These are phyloP conservation scores for Penicillium sp. DNA, from an alignment of 2,329 filamentous ascomycete species.

Conservation along the genomic window DNA sequence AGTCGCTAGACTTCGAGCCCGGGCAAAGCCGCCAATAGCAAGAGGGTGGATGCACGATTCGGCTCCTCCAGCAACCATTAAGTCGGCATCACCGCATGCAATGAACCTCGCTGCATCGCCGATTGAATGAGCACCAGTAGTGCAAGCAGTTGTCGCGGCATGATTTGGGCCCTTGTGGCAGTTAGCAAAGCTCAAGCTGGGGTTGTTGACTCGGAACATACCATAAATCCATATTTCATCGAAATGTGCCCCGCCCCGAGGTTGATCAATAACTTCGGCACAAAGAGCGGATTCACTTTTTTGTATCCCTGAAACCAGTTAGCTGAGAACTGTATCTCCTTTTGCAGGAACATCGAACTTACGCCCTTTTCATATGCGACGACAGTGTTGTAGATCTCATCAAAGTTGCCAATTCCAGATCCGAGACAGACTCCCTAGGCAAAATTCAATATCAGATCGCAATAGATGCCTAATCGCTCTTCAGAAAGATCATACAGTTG, in stretches of 20 bases:
- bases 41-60: constrained; percentile 96
- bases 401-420: constrained; percentile 91
- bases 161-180: constrained; percentile 77
- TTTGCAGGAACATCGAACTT: constrained; percentile 31
- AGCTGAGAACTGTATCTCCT: not conserved
- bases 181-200: not conserved
- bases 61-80: constrained; percentile 94
- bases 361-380: constrained; percentile 73
- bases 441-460: constrained; percentile 8
- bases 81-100: constrained; percentile 83
- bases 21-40: constrained; percentile 86
- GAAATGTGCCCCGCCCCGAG: constrained; percentile 92
- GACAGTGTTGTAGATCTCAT: constrained; percentile 84
- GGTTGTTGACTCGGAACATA: constrained; percentile 21
- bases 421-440: constrained; percentile 83
- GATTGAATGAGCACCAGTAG: constrained; percentile 90
- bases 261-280: constrained; percentile 91
- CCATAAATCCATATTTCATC: constrained; percentile 82
- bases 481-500: constrained; percentile 56
- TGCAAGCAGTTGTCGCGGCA: constrained; percentile 90
- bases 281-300: constrained; percentile 90
- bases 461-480: constrained; percentile 7
- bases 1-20: constrained; percentile 82
- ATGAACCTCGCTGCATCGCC: constrained; percentile 94
- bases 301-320: constrained; percentile 69